Evolutionary conservation across 768 basidiomycete species (phyloP), one percentile per base, ranked within the genome.

Genomic region (Termitomyces heimii): DNA sequence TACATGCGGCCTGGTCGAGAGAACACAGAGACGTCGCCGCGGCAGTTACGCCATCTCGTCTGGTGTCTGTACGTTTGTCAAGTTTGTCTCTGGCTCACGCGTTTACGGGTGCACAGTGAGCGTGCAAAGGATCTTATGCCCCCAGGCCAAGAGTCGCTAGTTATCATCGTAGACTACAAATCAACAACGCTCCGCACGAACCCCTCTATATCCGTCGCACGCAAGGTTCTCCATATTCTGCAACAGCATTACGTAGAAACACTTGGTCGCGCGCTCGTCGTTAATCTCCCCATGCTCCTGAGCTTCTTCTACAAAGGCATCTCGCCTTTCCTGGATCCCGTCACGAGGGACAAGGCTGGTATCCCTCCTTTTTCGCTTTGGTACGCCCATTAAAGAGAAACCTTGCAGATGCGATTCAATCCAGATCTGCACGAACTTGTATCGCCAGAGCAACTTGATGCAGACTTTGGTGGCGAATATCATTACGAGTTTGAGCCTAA

Each of bases 191-290:
- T 93, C 0, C 81, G 86, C 35, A 89, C 88, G 16, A 94, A 89
- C 70, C 92, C 92, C 14, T 90, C 92, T 14, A 83, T 94, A 63
- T 86, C 85, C 8, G 79, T 89, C 12, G 91, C 88, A 0, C 77
- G 86, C 53, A 90, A 93, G 72, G 87, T 88, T 6, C 78, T 94
- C 22, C 75, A 79, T 55, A 92, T 94, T 64, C 77, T 94, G 42
- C 92, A 94, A 67, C 83, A 91, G 61, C 91, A 95, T 68, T 95
- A 95, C 64, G 88, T 89, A 34, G 92, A 94, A 70, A 89, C 91
- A 5, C 82, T 95, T 42, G 92, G 92, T 31, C 81, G 90, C 13
- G 92, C 89, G 29, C 76, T 94, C 39, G 86, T 94, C 49, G 83
- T 89, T 48, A 92, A 93, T 66, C 83, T 93, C 28, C 91, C 92